These are phyloP conservation scores for Amaranthus palmeri DNA, from an alignment of 148 eudicot species.

Conservation along the genomic window DNA sequence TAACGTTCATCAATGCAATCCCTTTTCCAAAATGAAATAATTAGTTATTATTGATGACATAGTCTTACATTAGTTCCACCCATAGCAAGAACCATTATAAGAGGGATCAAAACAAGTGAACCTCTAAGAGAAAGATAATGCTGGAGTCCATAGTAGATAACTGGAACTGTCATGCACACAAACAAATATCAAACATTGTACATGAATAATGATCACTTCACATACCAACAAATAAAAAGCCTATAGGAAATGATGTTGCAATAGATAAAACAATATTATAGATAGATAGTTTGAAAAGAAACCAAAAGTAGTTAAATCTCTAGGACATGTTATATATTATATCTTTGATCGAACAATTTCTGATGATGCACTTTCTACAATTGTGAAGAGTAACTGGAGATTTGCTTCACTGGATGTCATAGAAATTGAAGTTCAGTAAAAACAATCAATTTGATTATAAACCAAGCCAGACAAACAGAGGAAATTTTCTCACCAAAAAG, in stretches of 20 bases:
- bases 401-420: constrained; percentile 65
- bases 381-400: constrained; percentile 94
- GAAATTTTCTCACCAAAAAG: constrained; percentile 60
- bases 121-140: constrained; percentile 84
- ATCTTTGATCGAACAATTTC: constrained; percentile 94
- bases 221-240: not conserved
- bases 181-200: not conserved
- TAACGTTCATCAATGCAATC: not conserved
- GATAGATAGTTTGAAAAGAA: not conserved
- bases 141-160: constrained; percentile 75
- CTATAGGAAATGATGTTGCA: no score
- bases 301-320: no score
- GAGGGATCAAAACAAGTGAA: constrained; percentile 81
- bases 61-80: constrained; percentile 96
- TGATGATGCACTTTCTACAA: constrained; percentile 85
- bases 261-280: not conserved
- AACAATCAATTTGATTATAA: not conserved
- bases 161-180: constrained; percentile 53
- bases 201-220: not conserved
- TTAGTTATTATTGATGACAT: no score
- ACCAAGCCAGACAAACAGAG: not conserved
- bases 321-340: no score
- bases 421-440: constrained; percentile 3
- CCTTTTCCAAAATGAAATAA: not conserved
- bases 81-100: constrained; percentile 78